A percentile compares a stretch with the other conserved stretches of the same genome.
Evolutionary conservation across 1,139 yeast species (phyloP).

Genomic region (Pichia sp.): DNA sequence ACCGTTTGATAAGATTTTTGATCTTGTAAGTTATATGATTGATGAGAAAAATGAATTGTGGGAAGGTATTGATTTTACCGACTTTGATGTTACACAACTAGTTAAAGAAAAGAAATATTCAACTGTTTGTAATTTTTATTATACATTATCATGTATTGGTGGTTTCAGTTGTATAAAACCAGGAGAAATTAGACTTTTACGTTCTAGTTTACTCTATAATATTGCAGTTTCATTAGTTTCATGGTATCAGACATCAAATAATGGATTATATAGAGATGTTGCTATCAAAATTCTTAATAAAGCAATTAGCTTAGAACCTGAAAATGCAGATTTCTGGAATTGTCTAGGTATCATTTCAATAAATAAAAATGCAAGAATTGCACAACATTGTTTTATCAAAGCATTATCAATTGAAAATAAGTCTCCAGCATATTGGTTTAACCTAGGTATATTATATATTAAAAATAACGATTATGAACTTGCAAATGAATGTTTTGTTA

Average conservation of each 20-base stretch:
- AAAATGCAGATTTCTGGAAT: conserved; percentile 71
- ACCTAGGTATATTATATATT: conserved; percentile 72
- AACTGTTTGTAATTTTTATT: conserved; percentile 2
- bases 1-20: conserved; percentile 31
- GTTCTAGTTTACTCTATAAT: conserved; percentile 61
- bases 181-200: conserved; percentile 41
- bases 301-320: conserved; percentile 66
- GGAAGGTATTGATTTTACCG: not conserved
- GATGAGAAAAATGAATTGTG: conserved; percentile 4
- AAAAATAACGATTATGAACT: conserved; percentile 61
- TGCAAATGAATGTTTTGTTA: conserved; percentile 65
- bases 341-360: conserved; percentile 61
- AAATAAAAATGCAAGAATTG: conserved; percentile 55
- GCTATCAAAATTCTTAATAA: conserved; percentile 55
- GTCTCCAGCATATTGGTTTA: conserved; percentile 71
- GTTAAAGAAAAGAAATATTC: conserved; percentile 6
- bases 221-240: conserved; percentile 61
- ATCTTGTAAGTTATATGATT: not conserved
- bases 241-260: conserved; percentile 34
- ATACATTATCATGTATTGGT: conserved; percentile 14
- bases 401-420: conserved; percentile 66
- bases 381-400: conserved; percentile 90
- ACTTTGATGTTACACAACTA: not conserved
- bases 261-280: conserved; percentile 32
- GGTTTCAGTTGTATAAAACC: conserved; percentile 20